A percentile compares a stretch with the other conserved stretches of the same genome.
Evolutionary conservation across 768 basidiomycete species (phyloP).

Genomic region (Pulveroboletus sp.): DNA sequence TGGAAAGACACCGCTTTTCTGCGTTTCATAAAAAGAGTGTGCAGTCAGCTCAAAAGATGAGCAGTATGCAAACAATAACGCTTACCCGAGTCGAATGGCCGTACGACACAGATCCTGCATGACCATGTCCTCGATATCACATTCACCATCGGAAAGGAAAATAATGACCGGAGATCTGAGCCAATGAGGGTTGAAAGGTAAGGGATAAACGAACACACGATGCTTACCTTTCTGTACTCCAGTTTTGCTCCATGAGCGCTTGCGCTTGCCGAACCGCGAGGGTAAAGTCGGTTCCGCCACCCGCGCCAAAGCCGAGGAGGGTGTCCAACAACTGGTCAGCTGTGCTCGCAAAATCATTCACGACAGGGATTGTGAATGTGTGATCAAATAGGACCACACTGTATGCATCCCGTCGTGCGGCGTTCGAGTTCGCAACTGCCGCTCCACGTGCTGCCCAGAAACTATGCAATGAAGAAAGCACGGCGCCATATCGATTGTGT

Average conservation of each 20-base stretch:
- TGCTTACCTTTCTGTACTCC: conserved; percentile 47
- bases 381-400: conserved; percentile 47
- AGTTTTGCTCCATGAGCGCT: conserved; percentile 38
- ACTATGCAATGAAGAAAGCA: conserved; percentile 48
- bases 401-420: conserved; percentile 47
- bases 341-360: conserved; percentile 44
- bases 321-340: conserved; percentile 41
- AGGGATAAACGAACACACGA: background rate
- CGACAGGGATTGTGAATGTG: conserved; percentile 18
- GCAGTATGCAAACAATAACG: too few relatives aligned
- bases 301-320: conserved; percentile 30
- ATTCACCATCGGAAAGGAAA: conserved; percentile 49
- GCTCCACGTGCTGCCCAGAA: conserved; percentile 54
- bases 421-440: conserved; percentile 27
- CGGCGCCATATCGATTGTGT: conserved; percentile 54
- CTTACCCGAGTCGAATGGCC: conserved; percentile 43
- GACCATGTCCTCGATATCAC: conserved; percentile 31
- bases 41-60: background rate
- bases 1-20: conserved; percentile 58
- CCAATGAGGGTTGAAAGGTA: background rate
- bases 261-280: conserved; percentile 36
- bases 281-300: conserved; percentile 42
- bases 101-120: conserved; percentile 40
- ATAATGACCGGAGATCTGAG: conserved; percentile 27
- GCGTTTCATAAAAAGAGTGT: background rate